Evolutionary conservation across 2,329 filamentous ascomycete genomes (phyloP).

Genomic region (Drechmeria coniospora): DNA sequence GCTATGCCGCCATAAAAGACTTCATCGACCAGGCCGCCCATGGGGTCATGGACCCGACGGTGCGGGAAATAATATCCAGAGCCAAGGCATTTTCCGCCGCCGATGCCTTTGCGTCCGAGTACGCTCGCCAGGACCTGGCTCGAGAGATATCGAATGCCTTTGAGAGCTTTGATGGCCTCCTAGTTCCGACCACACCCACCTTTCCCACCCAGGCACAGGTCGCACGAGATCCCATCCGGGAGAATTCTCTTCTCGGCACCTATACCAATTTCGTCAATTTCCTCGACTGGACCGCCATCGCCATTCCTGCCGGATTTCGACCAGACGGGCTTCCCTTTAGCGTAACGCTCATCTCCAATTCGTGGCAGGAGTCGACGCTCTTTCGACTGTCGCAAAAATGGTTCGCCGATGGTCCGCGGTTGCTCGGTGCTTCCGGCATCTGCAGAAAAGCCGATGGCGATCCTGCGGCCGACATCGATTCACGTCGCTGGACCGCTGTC

Average conservation of each 20-base stretch:
- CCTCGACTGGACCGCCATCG: conserved; percentile 37
- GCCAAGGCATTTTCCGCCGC: conserved; percentile 25
- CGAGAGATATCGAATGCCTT: conserved; percentile 24
- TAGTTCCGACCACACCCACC: conserved; percentile 41
- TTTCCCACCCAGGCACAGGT: conserved; percentile 36
- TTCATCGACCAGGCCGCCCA: conserved; percentile 22
- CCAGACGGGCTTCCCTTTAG: conserved; percentile 21
- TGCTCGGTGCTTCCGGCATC: conserved; percentile 14
- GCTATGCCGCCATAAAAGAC: conserved; percentile 33
- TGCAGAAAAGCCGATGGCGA: not conserved
- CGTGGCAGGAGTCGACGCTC: conserved; percentile 19
- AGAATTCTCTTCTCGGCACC: conserved; percentile 37
- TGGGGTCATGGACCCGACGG: conserved; percentile 19
- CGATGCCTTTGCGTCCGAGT: conserved; percentile 27
- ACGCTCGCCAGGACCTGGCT: conserved; percentile 21
- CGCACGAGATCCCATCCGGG: conserved; percentile 30
- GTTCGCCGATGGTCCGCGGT: conserved; percentile 8
- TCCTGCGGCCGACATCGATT: not conserved
- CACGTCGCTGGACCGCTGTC: conserved; percentile 6
- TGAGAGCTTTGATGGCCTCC: conserved; percentile 27
- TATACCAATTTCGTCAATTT: conserved; percentile 49
- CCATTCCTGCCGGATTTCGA: conserved; percentile 33
- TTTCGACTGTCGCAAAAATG: conserved; percentile 13
- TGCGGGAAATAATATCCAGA: conserved; percentile 21
- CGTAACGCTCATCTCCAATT: conserved; percentile 19